Percentiles rank a stretch among this genome's conserved stretches.
phyloP scores from a whole-genome alignment of 805 yeast genomes.

The Zygoascus ofunaensis region DNA sequence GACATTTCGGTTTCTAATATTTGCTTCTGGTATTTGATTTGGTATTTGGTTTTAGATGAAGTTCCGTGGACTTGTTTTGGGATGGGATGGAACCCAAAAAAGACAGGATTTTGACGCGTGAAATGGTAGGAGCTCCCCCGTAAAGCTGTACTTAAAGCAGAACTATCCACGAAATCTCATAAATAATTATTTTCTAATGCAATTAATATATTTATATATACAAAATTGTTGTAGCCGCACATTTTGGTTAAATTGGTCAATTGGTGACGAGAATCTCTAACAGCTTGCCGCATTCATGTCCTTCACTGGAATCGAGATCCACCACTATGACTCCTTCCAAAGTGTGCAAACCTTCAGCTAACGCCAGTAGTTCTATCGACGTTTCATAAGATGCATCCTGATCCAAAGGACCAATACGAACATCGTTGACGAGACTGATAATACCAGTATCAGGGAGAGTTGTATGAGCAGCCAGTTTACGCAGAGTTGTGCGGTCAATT shows the following conservation, averaged over 20 bases:
- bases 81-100: no score
- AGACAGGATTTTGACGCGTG: no score
- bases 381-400: constrained; percentile 58
- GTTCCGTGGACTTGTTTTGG: no score
- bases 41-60: no score
- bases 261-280: constrained; percentile 48
- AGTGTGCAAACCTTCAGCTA: constrained; percentile 55
- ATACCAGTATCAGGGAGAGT: constrained; percentile 46
- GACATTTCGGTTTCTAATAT: no score
- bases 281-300: constrained; percentile 59
- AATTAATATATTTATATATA: neutral
- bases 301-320: constrained; percentile 57
- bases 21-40: no score
- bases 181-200: neutral
- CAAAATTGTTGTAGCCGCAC: neutral
- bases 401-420: constrained; percentile 52
- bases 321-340: constrained; percentile 57
- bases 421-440: constrained; percentile 54
- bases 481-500: constrained; percentile 19
- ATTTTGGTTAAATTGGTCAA: neutral
- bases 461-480: constrained; percentile 31
- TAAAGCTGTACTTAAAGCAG: neutral
- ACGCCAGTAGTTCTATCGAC: constrained; percentile 49
- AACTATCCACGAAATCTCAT: neutral
- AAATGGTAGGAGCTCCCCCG: no score